phyloP scores from a whole-genome alignment of 352 stramenopile species.

The Phytopythium mirpurense region DNA sequence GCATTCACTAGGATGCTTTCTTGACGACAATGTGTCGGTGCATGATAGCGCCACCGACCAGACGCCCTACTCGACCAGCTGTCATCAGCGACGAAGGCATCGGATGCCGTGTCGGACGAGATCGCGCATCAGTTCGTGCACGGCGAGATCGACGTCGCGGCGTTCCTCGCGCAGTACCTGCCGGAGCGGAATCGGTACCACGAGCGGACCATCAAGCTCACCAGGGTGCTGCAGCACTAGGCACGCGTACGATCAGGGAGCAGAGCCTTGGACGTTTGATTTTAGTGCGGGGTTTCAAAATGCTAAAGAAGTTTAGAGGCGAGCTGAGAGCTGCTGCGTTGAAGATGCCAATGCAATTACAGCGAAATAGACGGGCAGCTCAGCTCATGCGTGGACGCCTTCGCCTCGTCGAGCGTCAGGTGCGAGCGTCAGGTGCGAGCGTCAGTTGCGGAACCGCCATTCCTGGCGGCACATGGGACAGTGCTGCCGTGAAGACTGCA shows the following conservation, averaged over 20 bases:
- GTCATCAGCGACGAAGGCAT: constrained; percentile 40
- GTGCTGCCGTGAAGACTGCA: constrained; percentile 74
- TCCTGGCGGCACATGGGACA: constrained; percentile 89
- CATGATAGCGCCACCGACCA: constrained; percentile 51
- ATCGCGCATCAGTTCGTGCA: constrained; percentile 68
- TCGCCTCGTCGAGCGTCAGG: no score
- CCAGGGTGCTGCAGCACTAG: constrained; percentile 59
- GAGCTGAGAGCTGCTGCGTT: not conserved
- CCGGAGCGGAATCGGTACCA: constrained; percentile 70
- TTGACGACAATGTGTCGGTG: no score
- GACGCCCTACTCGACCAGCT: constrained; percentile 73
- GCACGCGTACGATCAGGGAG: not conserved
- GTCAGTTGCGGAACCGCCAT: constrained; percentile 78
- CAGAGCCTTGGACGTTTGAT: not conserved
- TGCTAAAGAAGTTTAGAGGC: constrained; percentile 3
- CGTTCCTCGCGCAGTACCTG: constrained; percentile 65
- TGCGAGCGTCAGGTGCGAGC: no score
- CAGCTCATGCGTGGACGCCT: no score
- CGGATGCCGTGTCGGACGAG: constrained; percentile 68
- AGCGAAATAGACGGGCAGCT: no score
- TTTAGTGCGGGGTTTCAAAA: constrained; percentile 7
- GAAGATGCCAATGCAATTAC: not conserved
- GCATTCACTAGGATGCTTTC: no score
- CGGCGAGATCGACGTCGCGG: constrained; percentile 58
- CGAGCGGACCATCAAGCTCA: constrained; percentile 71